phyloP scores from a whole-genome alignment of 306 rosid species.

The Ziziphus jujuba region DNA sequence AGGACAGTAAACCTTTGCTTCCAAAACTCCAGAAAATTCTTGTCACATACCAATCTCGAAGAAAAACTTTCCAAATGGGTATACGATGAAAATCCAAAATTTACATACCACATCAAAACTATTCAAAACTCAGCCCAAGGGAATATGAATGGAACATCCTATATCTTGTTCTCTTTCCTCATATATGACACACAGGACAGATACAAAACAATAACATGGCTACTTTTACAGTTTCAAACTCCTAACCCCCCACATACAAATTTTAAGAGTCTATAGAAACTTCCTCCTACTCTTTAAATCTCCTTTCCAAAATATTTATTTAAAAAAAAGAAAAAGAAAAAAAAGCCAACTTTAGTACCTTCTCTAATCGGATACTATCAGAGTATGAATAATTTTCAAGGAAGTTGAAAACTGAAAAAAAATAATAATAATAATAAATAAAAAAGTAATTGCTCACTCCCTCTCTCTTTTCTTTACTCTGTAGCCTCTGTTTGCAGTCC shows the following conservation, averaged over 20 bases:
- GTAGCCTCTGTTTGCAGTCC: conserved; percentile 4
- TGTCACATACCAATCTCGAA: conserved; percentile 4
- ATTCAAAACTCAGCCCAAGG: conserved; percentile 3
- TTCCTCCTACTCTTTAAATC: conserved; percentile 11
- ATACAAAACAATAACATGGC: neutral
- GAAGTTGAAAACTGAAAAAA: neutral
- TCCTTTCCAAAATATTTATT: conserved; percentile 1
- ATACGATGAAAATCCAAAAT: neutral
- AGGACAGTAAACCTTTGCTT: conserved; percentile 22
- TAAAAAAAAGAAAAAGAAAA: too few relatives aligned
- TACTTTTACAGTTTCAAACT: neutral
- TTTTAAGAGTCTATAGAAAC: conserved; percentile 8
- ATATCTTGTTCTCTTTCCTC: conserved; percentile 6
- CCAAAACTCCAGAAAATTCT: conserved; percentile 1
- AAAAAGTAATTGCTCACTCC: neutral
- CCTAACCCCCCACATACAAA: conserved; percentile 5
- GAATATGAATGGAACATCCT: conserved; percentile 19
- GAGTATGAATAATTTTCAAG: neutral
- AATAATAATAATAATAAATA: too few relatives aligned
- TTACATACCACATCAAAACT: neutral
- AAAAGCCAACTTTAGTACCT: conserved; percentile 7
- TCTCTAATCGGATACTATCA: neutral
- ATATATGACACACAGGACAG: neutral
- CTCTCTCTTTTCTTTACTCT: neutral
- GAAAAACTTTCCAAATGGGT: conserved; percentile 4